Base-by-base conservation (phyloP, 1,139 yeast species). In the Arxiozyma heterogenica region DNA sequence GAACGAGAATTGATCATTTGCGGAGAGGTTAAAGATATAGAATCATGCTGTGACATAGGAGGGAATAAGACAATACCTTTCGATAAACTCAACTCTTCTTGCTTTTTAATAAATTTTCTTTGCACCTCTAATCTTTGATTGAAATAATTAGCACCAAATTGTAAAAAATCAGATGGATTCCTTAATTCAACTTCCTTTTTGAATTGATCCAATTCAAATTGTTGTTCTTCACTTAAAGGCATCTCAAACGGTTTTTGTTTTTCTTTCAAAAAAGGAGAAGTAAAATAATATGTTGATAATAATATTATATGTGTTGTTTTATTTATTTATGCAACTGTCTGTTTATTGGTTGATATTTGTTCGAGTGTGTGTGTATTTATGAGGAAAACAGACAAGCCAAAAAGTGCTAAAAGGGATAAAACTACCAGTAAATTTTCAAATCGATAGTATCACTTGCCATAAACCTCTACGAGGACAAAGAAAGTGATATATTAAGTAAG, bases 81-180 rank as follows among this genome's bases (percentile, higher is more conserved):
- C 1, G 77, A 75, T 53, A 71, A 71, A 3, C 83, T 83, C 60
- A 77, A 74, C 34, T 75, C 67, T 62, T 77, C 81, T 58, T 77
- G 80, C 49, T 71, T 72, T 81, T 82, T 81, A 54, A 79, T 72
- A 50, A 76, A 76, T 44, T 74, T 66, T 66, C 90, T 76, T 66
- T 84, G 87, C 44, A 79, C 75, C 60, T 80, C 84, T 57, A 86
- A 72, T 59, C 83, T 80, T 51, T 75, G 68, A 64, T 78, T 79
- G 73, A 86, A 86, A 69, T 83, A 84, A 66, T 82, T 79, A 57
- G 87, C 85, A 64, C 91, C 83, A 70, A 85, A 86, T 67, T 86
- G 91, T 58, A 86, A 70, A 38, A 85, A 74, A 65, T 86, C 91
- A 21, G 74, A 69, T 1, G 95, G 95, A 61, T 83, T 80, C 63